A percentile compares a stretch with the other conserved stretches of the same genome.
Conservation (phyloP, 306 rosid genomes). For the Herpetospermum pedunculosum region DNA sequence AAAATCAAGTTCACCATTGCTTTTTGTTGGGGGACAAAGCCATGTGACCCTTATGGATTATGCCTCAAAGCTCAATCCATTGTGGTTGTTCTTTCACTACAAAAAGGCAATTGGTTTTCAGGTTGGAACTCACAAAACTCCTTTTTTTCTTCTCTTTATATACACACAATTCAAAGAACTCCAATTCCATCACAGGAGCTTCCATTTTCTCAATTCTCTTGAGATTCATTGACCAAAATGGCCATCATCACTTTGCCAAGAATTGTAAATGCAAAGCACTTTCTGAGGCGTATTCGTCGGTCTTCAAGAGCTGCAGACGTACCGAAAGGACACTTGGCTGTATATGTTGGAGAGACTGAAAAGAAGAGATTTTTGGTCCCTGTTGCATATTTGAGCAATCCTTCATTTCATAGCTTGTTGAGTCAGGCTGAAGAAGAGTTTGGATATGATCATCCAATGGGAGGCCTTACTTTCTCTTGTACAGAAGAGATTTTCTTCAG, state of each 20-base stretch:
- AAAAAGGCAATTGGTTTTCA: background rate
- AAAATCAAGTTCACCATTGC: background rate
- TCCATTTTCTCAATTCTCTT: conserved; percentile 1
- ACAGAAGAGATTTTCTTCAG: background rate
- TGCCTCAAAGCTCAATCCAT: conserved; percentile 3
- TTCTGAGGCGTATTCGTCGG: background rate
- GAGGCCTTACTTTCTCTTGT: conserved; percentile 33
- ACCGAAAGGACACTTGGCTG: conserved; percentile 27
- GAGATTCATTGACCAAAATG: background rate
- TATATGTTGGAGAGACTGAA: conserved; percentile 23
- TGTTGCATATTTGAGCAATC: conserved; percentile 1
- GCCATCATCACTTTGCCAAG: conserved; percentile 3
- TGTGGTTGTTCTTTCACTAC: conserved; percentile 1
- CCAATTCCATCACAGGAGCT: conserved; percentile 7
- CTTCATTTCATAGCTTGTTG: conserved; percentile 6
- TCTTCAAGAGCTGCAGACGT: conserved; percentile 9
- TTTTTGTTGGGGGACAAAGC: conserved; percentile 8
- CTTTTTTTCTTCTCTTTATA: background rate
- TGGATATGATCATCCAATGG: conserved; percentile 6
- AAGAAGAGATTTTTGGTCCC: conserved; percentile 14
- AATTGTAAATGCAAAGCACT: background rate
- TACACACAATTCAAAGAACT: background rate
- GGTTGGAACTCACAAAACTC: background rate
- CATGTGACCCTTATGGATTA: conserved; percentile 4
- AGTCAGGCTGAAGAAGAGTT: background rate